Conservation (phyloP, 2,329 filamentous ascomycete genomes). For the Aspergillus hiratsukae region DNA sequence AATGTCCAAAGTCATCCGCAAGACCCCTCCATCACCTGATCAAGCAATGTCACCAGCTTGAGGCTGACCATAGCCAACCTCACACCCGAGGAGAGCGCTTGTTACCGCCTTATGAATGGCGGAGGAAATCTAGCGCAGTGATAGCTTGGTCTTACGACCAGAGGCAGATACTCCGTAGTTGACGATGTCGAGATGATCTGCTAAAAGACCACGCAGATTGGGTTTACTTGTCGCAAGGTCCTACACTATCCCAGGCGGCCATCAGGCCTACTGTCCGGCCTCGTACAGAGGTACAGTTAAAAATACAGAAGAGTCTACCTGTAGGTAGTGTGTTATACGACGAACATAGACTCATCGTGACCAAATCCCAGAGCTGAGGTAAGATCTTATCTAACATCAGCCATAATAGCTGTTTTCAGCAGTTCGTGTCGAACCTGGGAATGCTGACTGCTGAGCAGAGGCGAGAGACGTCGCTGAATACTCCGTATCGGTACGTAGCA, state of each 20-base stretch:
- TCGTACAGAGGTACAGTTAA: not conserved
- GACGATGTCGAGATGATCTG: not conserved
- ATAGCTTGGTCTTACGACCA: not conserved
- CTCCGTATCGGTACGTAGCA: not conserved
- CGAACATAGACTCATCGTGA: not conserved
- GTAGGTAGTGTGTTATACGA: not conserved
- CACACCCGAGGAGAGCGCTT: conserved; percentile 2
- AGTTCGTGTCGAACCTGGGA: not conserved
- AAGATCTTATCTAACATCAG: not conserved
- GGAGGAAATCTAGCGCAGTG: not conserved
- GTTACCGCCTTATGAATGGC: conserved; percentile 2
- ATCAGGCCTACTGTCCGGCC: no score
- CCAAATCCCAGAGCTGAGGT: not conserved
- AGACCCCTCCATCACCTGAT: not conserved
- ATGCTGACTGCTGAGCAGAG: not conserved
- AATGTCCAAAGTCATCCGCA: not conserved
- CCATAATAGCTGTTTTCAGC: not conserved
- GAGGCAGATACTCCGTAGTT: not conserved
- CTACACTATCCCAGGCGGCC: not conserved
- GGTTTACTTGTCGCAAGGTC: not conserved
- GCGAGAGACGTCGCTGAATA: not conserved
- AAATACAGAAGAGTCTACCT: no score
- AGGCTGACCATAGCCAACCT: not conserved
- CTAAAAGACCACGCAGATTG: not conserved
- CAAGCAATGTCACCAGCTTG: not conserved